A percentile compares a stretch with the other conserved stretches of the same genome.
These are phyloP conservation scores for Sanghuangporus baumii DNA, from an alignment of 1,284 basidiomycete species.

Conservation along the genomic window DNA sequence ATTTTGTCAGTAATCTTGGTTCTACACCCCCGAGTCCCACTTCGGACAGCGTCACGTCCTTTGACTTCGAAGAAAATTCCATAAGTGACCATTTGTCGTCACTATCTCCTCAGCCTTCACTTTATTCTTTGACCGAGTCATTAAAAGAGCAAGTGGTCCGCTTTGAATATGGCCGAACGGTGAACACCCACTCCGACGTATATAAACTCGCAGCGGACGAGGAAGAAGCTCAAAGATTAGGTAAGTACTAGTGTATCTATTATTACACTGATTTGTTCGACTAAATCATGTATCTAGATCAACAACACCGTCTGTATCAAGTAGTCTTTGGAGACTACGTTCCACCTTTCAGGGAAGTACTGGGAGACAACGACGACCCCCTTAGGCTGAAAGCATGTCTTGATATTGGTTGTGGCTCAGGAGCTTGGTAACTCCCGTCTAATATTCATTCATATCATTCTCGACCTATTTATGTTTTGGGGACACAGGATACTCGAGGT, in stretches of 20 bases:
- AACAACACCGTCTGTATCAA: slow-evolving; percentile 61
- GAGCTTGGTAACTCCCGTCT: slow-evolving; percentile 51
- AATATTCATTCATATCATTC: slow-evolving; percentile 2
- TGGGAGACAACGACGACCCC: slow-evolving; percentile 14
- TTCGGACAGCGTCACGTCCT: slow-evolving; percentile 37
- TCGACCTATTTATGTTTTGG: slow-evolving; percentile 8
- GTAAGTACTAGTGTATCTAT: slow-evolving; percentile 33
- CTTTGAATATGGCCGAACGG: slow-evolving; percentile 58
- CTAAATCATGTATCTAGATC: slow-evolving; percentile 36
- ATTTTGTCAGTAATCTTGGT: slow-evolving; percentile 24
- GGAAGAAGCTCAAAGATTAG: slow-evolving; percentile 62
- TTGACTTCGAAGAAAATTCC: slow-evolving; percentile 26
- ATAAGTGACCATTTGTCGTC: slow-evolving; percentile 39
- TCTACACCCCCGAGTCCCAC: slow-evolving; percentile 36
- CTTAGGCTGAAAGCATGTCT: slow-evolving; percentile 45
- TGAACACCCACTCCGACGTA: slow-evolving; percentile 74
- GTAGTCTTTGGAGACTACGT: slow-evolving; percentile 51
- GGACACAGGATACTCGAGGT: slow-evolving; percentile 63
- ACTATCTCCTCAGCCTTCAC: slow-evolving; percentile 58
- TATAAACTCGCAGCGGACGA: slow-evolving; percentile 73
- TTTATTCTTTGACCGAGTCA: slow-evolving; percentile 61
- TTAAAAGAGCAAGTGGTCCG: slow-evolving; percentile 52
- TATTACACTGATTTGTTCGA: not conserved
- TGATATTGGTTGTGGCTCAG: slow-evolving; percentile 77
- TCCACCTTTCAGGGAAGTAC: slow-evolving; percentile 26